Percentiles rank a stretch among this genome's conserved stretches.
Evolutionary conservation across 495 filamentous ascomycete genomes (phyloP).

Genomic region (Talaromyces nanjingensis): DNA sequence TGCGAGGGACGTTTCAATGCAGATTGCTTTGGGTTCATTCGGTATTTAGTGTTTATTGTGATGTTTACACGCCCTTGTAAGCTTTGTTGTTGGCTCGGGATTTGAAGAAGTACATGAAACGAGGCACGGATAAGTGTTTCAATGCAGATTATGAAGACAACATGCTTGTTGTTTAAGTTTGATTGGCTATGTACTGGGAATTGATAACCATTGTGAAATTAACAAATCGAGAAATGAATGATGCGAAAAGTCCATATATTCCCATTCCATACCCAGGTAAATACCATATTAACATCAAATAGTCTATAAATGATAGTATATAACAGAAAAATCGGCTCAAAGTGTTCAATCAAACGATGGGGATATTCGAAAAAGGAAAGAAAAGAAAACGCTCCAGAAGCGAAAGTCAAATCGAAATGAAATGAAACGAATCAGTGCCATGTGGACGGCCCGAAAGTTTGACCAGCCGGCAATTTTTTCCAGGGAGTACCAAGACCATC

Average conservation of each 20-base stretch:
- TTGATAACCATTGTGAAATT: not conserved
- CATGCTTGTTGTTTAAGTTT: not conserved
- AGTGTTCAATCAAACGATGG: not conserved
- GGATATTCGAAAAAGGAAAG: not conserved
- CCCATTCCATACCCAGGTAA: not conserved
- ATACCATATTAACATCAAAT: not conserved
- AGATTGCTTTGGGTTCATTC: not conserved
- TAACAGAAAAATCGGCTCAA: not conserved
- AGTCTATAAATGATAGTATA: not conserved
- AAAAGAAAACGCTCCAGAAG: not conserved
- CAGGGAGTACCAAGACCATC: slow-evolving; percentile 41
- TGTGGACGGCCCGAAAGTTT: slow-evolving; percentile 50
- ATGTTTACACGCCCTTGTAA: not conserved
- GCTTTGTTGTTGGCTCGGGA: not conserved
- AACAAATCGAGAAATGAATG: not conserved
- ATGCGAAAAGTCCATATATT: not conserved
- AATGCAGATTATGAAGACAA: not conserved
- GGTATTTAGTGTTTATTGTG: not conserved
- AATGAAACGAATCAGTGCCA: slow-evolving; percentile 27
- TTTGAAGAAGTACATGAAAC: not conserved
- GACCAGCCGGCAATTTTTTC: slow-evolving; percentile 33
- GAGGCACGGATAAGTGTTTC: not conserved
- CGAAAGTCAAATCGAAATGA: not conserved
- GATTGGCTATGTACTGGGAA: not conserved
- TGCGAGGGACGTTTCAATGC: not conserved